Percentiles rank a stretch among this genome's conserved stretches.
Conservation (phyloP, 768 basidiomycete genomes). For the Termitomyces sp. region DNA sequence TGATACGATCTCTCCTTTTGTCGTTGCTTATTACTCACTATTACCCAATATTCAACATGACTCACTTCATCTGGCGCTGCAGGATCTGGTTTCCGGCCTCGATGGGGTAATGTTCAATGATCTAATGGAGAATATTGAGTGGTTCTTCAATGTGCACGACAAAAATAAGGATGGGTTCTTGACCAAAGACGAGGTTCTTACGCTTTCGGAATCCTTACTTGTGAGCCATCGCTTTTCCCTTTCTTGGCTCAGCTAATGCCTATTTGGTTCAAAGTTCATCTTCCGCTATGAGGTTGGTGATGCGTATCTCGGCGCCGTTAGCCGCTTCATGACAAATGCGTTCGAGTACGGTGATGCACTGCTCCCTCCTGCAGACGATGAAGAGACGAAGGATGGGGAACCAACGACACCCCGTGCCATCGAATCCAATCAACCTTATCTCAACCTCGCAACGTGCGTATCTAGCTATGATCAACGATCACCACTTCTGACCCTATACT, state of each 20-base stretch:
- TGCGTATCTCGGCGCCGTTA: slow-evolving; percentile 93
- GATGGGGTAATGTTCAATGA: slow-evolving; percentile 95
- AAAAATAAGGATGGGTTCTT: slow-evolving; percentile 95
- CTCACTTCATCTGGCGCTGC: slow-evolving; percentile 2
- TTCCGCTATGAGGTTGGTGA: slow-evolving; percentile 97
- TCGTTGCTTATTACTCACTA: not conserved
- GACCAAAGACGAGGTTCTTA: slow-evolving; percentile 95
- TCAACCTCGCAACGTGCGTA: slow-evolving; percentile 82
- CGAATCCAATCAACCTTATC: slow-evolving; percentile 83
- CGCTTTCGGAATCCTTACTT: slow-evolving; percentile 90
- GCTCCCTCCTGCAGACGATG: slow-evolving; percentile 47
- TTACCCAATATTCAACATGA: not conserved
- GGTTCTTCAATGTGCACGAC: slow-evolving; percentile 96
- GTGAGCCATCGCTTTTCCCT: slow-evolving; percentile 41
- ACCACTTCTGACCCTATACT: not conserved
- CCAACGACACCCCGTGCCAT: slow-evolving; percentile 45
- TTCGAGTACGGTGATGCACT: slow-evolving; percentile 98
- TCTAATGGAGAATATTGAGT: slow-evolving; percentile 97
- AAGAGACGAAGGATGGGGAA: slow-evolving; percentile 17
- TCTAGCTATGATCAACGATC: not conserved
- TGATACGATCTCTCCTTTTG: not conserved
- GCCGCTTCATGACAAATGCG: slow-evolving; percentile 96
- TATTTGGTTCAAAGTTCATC: slow-evolving; percentile 67
- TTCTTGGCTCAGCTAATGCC: slow-evolving; percentile 1
- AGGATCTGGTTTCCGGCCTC: slow-evolving; percentile 89